These are phyloP conservation scores for Tardiomyces depauwii DNA, from an alignment of 1,139 yeast species.

Conservation along the genomic window DNA sequence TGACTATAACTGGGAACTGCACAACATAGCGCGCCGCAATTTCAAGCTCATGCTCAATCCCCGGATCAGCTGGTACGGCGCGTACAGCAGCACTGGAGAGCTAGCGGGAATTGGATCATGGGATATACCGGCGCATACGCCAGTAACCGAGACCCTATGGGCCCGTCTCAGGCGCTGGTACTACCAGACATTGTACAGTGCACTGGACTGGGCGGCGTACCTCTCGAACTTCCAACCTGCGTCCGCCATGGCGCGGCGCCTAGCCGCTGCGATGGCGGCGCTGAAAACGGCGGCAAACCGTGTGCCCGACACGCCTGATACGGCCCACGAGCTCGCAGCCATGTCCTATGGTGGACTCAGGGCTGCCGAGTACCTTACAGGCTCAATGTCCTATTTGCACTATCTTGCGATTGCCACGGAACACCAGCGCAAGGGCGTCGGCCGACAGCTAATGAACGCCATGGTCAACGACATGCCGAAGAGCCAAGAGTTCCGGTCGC, in stretches of 20 bases:
- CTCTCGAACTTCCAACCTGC: neutral
- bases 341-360: neutral
- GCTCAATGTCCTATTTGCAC: neutral
- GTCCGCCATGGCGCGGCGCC: neutral
- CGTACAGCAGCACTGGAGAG: neutral
- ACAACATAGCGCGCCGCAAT: neutral
- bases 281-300: neutral
- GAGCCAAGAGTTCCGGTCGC: neutral
- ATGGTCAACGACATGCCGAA: neutral
- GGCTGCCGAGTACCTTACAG: neutral
- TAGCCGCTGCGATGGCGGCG: neutral
- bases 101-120: neutral
- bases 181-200: neutral
- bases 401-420: neutral
- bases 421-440: neutral
- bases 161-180: neutral
- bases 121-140: neutral
- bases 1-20: neutral
- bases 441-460: neutral
- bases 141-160: neutral
- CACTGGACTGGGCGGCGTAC: neutral
- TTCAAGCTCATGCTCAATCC: neutral
- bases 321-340: conserved; percentile 3
- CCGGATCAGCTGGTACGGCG: neutral
- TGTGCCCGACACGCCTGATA: conserved; percentile 3